phyloP scores from a whole-genome alignment of 2,329 filamentous ascomycete species.

The Neofusicoccum ribis region DNA sequence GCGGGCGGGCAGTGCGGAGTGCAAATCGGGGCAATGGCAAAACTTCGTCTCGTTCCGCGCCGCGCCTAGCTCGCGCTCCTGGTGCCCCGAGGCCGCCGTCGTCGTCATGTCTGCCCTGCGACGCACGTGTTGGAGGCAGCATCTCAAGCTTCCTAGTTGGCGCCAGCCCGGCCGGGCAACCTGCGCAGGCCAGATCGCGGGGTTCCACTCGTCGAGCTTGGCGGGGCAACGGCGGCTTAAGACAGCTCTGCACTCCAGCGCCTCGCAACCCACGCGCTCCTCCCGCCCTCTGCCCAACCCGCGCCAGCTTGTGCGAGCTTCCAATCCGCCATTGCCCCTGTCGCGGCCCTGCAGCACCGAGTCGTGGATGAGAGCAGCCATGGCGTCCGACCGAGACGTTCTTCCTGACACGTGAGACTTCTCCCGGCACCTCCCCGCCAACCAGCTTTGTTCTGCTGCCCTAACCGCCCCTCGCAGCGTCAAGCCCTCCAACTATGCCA shows the following conservation, averaged over 20 bases:
- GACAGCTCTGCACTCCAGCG: background rate
- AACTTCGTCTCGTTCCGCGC: background rate
- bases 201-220: slow-evolving; percentile 17
- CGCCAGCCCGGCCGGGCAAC: background rate
- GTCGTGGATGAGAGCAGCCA: slow-evolving; percentile 25
- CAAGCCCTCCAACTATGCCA: slow-evolving; percentile 81
- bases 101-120: slow-evolving; percentile 9
- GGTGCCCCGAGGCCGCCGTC: background rate
- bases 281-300: background rate
- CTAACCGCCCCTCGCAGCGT: slow-evolving; percentile 51
- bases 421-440: background rate
- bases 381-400: slow-evolving; percentile 50
- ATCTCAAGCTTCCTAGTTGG: slow-evolving; percentile 12
- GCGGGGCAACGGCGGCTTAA: slow-evolving; percentile 15
- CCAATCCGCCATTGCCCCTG: background rate
- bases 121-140: background rate
- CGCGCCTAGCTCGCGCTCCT: background rate
- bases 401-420: slow-evolving; percentile 44
- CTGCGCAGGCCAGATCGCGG: slow-evolving; percentile 8
- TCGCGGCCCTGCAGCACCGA: slow-evolving; percentile 13
- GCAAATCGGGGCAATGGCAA: background rate
- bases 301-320: background rate
- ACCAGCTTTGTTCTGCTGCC: background rate
- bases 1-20: too few species aligned
- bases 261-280: background rate